Evolutionary conservation across 2,329 filamentous ascomycete species (phyloP).

Genomic region (Calonectria pauciramosa): DNA sequence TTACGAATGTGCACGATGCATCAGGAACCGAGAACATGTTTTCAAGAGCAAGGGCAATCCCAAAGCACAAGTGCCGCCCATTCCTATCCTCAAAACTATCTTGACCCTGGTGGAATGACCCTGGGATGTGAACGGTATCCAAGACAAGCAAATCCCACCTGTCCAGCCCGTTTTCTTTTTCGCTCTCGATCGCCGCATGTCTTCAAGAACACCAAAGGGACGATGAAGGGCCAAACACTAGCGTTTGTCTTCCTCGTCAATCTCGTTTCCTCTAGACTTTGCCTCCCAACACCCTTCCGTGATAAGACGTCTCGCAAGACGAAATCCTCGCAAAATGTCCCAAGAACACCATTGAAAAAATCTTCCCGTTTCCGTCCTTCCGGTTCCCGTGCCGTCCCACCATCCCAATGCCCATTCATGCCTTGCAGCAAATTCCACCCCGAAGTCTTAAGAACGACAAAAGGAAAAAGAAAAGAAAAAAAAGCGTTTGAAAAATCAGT

Average conservation of each 20-base stretch:
- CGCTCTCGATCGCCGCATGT: constrained; percentile 15
- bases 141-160: neutral
- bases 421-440: constrained; percentile 44
- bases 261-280: neutral
- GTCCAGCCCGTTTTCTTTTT: constrained; percentile 12
- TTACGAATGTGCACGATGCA: constrained; percentile 1
- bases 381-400: constrained; percentile 19
- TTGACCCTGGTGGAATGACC: constrained; percentile 37
- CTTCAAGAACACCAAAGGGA: constrained; percentile 2
- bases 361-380: constrained; percentile 11
- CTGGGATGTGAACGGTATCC: constrained; percentile 8
- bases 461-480: constrained; percentile 28
- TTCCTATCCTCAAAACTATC: constrained; percentile 41
- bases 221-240: constrained; percentile 4
- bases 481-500: constrained; percentile 30
- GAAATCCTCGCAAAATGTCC: constrained; percentile 23
- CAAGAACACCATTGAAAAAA: constrained; percentile 26
- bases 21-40: neutral
- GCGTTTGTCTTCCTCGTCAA: neutral
- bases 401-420: constrained; percentile 32
- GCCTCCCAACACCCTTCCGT: neutral
- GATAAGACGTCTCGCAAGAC: neutral
- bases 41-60: constrained; percentile 40
- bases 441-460: constrained; percentile 35
- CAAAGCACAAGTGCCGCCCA: constrained; percentile 46